phyloP scores from a whole-genome alignment of 306 rosid species.

The Elaeagnus macrophylla region DNA sequence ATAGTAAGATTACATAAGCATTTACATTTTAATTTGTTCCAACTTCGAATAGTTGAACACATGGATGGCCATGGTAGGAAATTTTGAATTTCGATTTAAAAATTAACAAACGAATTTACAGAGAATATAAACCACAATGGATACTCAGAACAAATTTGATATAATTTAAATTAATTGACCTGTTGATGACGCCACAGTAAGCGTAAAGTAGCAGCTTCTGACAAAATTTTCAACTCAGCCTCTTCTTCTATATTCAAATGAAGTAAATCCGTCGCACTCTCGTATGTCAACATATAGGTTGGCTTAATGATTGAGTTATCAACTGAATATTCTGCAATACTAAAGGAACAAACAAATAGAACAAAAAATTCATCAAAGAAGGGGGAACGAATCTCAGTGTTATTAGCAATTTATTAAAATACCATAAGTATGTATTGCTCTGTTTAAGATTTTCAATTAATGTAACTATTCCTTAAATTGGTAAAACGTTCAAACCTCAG shows the following conservation, averaged over 20 bases:
- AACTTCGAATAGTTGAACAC: no score
- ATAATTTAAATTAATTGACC: conserved; percentile 34
- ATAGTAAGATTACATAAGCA: no score
- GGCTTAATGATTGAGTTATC: conserved; percentile 80
- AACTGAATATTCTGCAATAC: conserved; percentile 89
- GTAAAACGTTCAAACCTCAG: no score
- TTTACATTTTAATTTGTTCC: no score
- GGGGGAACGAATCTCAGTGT: conserved; percentile 2
- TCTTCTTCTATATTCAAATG: conserved; percentile 82
- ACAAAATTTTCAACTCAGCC: conserved; percentile 65
- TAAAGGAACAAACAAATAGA: conserved; percentile 26
- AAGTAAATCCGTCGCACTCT: conserved; percentile 91
- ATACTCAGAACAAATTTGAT: background rate
- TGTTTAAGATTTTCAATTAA: no score
- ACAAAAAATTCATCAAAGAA: conserved; percentile 7
- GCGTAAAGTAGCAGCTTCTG: conserved; percentile 83
- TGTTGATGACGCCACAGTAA: conserved; percentile 74
- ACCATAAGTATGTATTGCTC: background rate
- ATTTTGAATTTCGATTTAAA: no score
- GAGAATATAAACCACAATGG: background rate
- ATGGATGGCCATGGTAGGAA: no score
- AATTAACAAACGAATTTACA: no score
- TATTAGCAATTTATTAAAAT: background rate
- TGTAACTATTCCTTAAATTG: no score
- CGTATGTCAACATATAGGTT: conserved; percentile 94